Base-by-base conservation (phyloP, 164 flowering plant species). In the Liquidambar formosana region DNA sequence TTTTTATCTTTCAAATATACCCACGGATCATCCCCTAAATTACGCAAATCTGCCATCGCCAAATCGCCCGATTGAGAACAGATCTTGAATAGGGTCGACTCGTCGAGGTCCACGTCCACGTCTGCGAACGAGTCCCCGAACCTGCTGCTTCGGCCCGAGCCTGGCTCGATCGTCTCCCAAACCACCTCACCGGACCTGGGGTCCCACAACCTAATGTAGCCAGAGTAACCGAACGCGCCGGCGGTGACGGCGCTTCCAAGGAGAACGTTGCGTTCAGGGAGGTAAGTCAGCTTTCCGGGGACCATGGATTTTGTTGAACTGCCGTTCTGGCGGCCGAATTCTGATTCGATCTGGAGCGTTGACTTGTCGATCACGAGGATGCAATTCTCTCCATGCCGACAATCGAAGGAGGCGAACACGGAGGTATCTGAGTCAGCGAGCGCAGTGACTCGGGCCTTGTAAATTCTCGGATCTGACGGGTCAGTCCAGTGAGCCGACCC, bases 151-250 rank as follows among this genome's bases (percentile, higher is more conserved):
- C 94, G 70, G 0, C 97, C 97, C 43, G 97, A 89, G 9, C 99
- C 99, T 9, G 99, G 97, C 79, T 93, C 98, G 65, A 72, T 87
- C 52, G 90, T 83, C 71, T 95, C 99, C 97, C 97, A 95, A 1
- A 89, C 90, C 73, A 86, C 83, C 10, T 68, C 75, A 1, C 91
- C 85, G 1, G 84, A 74, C 70, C 97, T 81, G 3, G 88, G 78
- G 71, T 95, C 99, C 97, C 97, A 95, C 10, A 91, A 43, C 64
- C 96, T 70, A 19, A 95, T 71, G 70, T 88, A 95, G 0, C 97
- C 99, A 0, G 97, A 80, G 67, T 76, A 93, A 4, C 99, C 99
- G 61, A 95, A 95, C 14, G 97, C 96, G 4, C 97, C 96, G n/a
- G 81, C 61, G 8, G 76, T 74, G 23, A 93, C 81, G 5, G 92